Conservation (phyloP, 2,329 filamentous ascomycete genomes). For the Aspergillus sp. region DNA sequence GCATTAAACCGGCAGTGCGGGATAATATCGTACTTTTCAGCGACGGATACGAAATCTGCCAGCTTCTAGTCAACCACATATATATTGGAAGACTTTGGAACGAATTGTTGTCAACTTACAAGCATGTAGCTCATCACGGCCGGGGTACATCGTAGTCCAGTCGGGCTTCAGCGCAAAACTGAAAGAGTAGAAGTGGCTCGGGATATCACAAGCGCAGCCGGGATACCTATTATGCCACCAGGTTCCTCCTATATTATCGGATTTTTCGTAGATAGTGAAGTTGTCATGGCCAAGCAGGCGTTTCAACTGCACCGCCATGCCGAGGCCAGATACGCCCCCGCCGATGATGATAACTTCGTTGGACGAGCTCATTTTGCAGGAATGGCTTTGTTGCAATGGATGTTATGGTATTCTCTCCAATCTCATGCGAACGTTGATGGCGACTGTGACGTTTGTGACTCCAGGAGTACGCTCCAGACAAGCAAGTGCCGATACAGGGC, state of each 20-base stretch:
- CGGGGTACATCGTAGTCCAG: constrained; percentile 48
- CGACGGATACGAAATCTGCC: constrained; percentile 1
- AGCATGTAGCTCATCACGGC: constrained; percentile 10
- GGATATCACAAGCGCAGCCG: constrained; percentile 42
- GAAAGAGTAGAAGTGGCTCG: constrained; percentile 40
- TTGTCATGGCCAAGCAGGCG: constrained; percentile 1
- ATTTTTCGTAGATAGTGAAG: constrained; percentile 34
- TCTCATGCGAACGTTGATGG: too few species aligned
- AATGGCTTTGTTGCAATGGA: too few species aligned
- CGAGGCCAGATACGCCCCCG: constrained; percentile 2
- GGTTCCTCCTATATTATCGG: constrained; percentile 35
- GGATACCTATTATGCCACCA: constrained; percentile 40
- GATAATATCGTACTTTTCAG: neutral
- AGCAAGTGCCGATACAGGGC: too few species aligned
- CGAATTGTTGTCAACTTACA: too few species aligned
- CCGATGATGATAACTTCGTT: constrained; percentile 14
- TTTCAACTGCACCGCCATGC: constrained; percentile 9
- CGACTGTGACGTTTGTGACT: too few species aligned
- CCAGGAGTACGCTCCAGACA: too few species aligned
- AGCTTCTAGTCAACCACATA: too few species aligned
- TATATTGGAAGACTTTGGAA: too few species aligned
- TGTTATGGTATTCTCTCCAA: too few species aligned
- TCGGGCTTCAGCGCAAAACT: constrained; percentile 49
- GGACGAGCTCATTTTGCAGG: neutral
- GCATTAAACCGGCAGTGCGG: neutral